A percentile compares a stretch with the other conserved stretches of the same genome.
These are phyloP conservation scores for Fusarium pseudoanthophilum DNA, from an alignment of 2,329 filamentous ascomycete species.

Conservation along the genomic window DNA sequence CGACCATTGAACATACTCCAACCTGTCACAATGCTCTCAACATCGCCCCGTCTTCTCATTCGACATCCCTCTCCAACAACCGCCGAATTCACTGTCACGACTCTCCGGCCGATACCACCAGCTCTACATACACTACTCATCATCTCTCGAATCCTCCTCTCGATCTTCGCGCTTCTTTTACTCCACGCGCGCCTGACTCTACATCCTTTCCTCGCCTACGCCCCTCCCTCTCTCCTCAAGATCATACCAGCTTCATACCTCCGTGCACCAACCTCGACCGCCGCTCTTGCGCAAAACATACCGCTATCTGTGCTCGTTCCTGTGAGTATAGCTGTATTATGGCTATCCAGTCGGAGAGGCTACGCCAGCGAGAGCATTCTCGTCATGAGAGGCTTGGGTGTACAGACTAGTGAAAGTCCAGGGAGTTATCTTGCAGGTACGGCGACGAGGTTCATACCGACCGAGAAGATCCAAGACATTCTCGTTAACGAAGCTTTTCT, in stretches of 20 bases:
- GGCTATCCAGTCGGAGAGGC: slow-evolving; percentile 57
- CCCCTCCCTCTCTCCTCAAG: slow-evolving; percentile 19
- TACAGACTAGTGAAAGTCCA: slow-evolving; percentile 81
- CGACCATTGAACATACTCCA: not conserved
- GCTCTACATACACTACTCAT: slow-evolving; percentile 56
- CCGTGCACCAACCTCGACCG: slow-evolving; percentile 49
- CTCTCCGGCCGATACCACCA: slow-evolving; percentile 67
- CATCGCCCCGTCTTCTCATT: slow-evolving; percentile 67
- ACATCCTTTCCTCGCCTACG: slow-evolving; percentile 44
- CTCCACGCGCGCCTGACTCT: slow-evolving; percentile 61
- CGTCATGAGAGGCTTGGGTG: slow-evolving; percentile 86
- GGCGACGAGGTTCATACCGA: slow-evolving; percentile 78
- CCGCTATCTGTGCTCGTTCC: slow-evolving; percentile 56
- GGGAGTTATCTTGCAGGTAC: slow-evolving; percentile 67
- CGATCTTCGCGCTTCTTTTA: slow-evolving; percentile 57
- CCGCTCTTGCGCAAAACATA: slow-evolving; percentile 48
- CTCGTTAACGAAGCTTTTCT: slow-evolving; percentile 95
- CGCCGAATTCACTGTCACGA: slow-evolving; percentile 92
- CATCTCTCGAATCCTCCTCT: slow-evolving; percentile 57
- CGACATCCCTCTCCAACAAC: slow-evolving; percentile 85
- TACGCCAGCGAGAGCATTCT: slow-evolving; percentile 83
- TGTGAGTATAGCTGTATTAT: slow-evolving; percentile 51
- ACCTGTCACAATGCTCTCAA: slow-evolving; percentile 66
- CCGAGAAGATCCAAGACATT: slow-evolving; percentile 90
- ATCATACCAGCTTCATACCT: slow-evolving; percentile 31